Percentiles rank a stretch among this genome's conserved stretches.
Evolutionary conservation across 2,329 filamentous ascomycete genomes (phyloP).

Genomic region (Beauveria sp.): DNA sequence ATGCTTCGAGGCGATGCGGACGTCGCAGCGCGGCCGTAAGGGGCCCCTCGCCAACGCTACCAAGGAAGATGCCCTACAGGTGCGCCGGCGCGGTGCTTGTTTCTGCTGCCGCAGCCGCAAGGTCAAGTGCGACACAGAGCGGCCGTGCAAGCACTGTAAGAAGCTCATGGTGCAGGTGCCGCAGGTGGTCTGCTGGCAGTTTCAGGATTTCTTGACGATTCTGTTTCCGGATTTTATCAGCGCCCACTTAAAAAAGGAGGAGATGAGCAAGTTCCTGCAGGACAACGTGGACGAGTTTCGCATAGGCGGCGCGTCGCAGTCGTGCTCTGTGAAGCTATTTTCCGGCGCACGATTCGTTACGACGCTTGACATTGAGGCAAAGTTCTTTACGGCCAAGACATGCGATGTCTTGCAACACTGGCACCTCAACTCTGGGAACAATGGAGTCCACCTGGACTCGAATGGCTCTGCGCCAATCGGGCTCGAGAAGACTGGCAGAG

Average conservation of each 20-base stretch:
- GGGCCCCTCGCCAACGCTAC: slow-evolving; percentile 46
- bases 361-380: slow-evolving; percentile 39
- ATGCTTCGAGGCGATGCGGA: slow-evolving; percentile 45
- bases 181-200: slow-evolving; percentile 52
- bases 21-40: slow-evolving; percentile 48
- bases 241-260: slow-evolving; percentile 41
- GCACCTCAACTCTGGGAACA: slow-evolving; percentile 33
- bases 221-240: slow-evolving; percentile 47
- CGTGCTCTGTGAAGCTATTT: slow-evolving; percentile 40
- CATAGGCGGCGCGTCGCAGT: slow-evolving; percentile 31
- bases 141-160: slow-evolving; percentile 50
- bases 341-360: slow-evolving; percentile 37
- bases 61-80: slow-evolving; percentile 46
- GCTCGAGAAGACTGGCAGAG: slow-evolving; percentile 34
- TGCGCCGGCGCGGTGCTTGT: slow-evolving; percentile 47
- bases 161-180: slow-evolving; percentile 43
- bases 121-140: slow-evolving; percentile 48
- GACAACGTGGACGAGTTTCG: slow-evolving; percentile 42
- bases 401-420: slow-evolving; percentile 43
- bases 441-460: slow-evolving; percentile 33
- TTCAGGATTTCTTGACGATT: slow-evolving; percentile 44
- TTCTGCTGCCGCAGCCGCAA: slow-evolving; percentile 54
- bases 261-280: slow-evolving; percentile 39
- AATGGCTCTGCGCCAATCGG: slow-evolving; percentile 42
- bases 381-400: slow-evolving; percentile 44